Conservation (phyloP, 495 filamentous ascomycete genomes). For the Aspergillus carlsbadensis region DNA sequence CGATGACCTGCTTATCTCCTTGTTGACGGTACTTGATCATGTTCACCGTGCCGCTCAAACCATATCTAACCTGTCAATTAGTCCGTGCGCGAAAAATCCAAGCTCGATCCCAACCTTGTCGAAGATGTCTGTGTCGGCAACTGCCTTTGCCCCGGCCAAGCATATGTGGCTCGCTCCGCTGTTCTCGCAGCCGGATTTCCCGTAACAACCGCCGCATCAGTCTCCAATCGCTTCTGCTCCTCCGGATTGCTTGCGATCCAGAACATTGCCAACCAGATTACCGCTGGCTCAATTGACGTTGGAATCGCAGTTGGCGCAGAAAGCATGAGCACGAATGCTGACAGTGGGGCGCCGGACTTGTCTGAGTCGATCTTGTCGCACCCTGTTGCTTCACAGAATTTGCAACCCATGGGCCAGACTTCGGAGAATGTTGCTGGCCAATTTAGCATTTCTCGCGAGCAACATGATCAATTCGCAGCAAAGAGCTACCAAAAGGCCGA, state of each 20-base stretch:
- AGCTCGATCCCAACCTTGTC: constrained; percentile 77
- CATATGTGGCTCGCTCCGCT: constrained; percentile 85
- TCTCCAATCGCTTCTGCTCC: constrained; percentile 92
- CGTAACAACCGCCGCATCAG: constrained; percentile 73
- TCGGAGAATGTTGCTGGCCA: constrained; percentile 89
- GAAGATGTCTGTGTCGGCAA: constrained; percentile 95
- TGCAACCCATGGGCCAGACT: constrained; percentile 94
- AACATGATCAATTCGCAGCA: constrained; percentile 78
- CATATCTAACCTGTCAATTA: constrained; percentile 16
- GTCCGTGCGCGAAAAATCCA: constrained; percentile 66
- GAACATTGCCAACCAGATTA: constrained; percentile 89
- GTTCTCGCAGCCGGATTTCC: constrained; percentile 90
- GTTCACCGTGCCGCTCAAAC: background rate
- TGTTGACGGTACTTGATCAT: constrained; percentile 62
- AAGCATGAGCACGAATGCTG: constrained; percentile 76
- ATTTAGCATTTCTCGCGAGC: constrained; percentile 75
- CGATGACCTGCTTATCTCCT: constrained; percentile 75
- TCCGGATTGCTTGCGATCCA: constrained; percentile 91
- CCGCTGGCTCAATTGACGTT: constrained; percentile 74
- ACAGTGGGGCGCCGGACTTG: constrained; percentile 70
- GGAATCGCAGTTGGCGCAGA: constrained; percentile 89
- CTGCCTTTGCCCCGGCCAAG: constrained; percentile 56
- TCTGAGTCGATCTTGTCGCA: constrained; percentile 66
- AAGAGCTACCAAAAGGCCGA: constrained; percentile 85
- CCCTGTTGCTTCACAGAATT: constrained; percentile 77